These are phyloP conservation scores for Somion occarium DNA, from an alignment of 1,284 basidiomycete species.

Conservation along the genomic window DNA sequence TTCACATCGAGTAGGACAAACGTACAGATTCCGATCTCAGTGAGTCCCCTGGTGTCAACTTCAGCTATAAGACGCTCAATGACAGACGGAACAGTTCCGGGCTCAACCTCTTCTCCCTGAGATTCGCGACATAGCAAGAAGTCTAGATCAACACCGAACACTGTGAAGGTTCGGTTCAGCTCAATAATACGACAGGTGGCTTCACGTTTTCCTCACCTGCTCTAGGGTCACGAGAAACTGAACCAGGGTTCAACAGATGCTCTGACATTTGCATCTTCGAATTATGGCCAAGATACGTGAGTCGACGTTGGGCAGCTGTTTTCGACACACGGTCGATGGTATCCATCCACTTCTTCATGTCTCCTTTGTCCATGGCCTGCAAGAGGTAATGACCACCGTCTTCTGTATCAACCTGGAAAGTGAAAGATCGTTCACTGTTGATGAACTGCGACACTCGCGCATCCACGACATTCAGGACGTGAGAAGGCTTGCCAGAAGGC, in stretches of 20 bases:
- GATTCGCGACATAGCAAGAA: slow-evolving; percentile 65
- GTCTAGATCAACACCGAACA: slow-evolving; percentile 73
- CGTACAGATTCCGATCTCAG: slow-evolving; percentile 80
- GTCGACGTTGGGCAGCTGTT: slow-evolving; percentile 67
- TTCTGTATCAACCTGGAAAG: slow-evolving; percentile 77
- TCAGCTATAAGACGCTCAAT: slow-evolving; percentile 62
- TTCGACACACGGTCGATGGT: slow-evolving; percentile 66
- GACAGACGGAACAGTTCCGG: slow-evolving; percentile 59
- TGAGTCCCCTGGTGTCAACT: slow-evolving; percentile 70
- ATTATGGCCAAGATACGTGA: slow-evolving; percentile 73
- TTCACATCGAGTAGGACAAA: slow-evolving; percentile 17
- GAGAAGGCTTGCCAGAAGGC: slow-evolving; percentile 62
- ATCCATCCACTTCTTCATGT: slow-evolving; percentile 73
- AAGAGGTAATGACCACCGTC: slow-evolving; percentile 80
- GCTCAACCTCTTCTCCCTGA: slow-evolving; percentile 38
- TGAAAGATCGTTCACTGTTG: slow-evolving; percentile 76
- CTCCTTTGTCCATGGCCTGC: slow-evolving; percentile 61
- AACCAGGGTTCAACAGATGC: slow-evolving; percentile 51
- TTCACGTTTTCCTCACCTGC: slow-evolving; percentile 45
- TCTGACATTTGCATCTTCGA: slow-evolving; percentile 67
- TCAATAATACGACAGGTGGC: not conserved
- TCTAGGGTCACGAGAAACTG: slow-evolving; percentile 46
- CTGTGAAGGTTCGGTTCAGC: too few relatives aligned
- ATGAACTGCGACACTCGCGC: slow-evolving; percentile 63
- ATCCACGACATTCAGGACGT: slow-evolving; percentile 69